Base-by-base conservation (phyloP, 1,139 yeast species). In the Williopsis jadinii region DNA sequence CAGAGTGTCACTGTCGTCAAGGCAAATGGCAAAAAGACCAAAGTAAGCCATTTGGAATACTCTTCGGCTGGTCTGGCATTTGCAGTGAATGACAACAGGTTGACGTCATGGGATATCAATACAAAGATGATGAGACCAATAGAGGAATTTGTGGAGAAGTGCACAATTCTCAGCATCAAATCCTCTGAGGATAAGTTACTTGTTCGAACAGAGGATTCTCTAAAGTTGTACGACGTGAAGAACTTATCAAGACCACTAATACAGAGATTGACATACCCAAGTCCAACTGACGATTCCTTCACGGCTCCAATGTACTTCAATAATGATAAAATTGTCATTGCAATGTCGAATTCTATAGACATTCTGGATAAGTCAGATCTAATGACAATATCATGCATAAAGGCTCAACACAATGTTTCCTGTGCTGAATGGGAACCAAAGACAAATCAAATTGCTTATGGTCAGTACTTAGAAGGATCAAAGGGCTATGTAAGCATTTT, bases 201-300 rank as follows among this genome's bases (percentile, higher is more conserved):
- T 24, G 12, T 51, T 1, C 40, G 54, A 31, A 43, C 52, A 2
- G 19, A 37, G 3, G 10, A 30, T 12, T 44, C 47, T 8, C 14
- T 66, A 12, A 62, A 62, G 40, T 46, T 64, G 9, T 67, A 67
- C 62, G 72, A 67, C 44, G 41, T 52, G 12, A 51, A 71, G 33
- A 58, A 60, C 34, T 50, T 62, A 29, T 52, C 50, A 11, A 41
- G 46, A 3, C 68, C 71, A 6, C 43, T 64, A 11, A 50, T 66
- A 26, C 58, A 52, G 30, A 47, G 61, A 12, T 4, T 19, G 24
- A 5, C 24, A 19, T 19, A 19, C 6, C 24, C 24, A 19, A 19
- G 24, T 19, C 24, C 24, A 19, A 6, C 24, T 19, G 24, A 19
- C 24, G 6, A 6, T 6, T 19, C 24, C 24, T 5, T 19, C 24